A percentile compares a stretch with the other conserved stretches of the same genome.
Conservation (phyloP, 345 rosid genomes). For the Rhodamnia rubescens region DNA sequence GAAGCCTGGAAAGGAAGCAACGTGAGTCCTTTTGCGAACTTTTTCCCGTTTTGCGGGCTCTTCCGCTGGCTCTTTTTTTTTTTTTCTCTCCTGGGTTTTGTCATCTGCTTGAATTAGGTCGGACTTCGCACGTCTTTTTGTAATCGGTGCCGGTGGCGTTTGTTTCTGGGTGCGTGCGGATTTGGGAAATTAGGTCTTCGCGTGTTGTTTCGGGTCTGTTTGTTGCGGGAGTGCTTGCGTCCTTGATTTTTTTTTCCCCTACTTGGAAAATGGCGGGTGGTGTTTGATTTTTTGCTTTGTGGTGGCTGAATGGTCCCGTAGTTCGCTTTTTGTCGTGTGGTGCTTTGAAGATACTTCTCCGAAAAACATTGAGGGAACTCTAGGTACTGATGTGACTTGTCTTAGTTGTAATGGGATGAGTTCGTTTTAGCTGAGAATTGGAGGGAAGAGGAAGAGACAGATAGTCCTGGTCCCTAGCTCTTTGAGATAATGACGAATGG, state of each 20-base stretch:
- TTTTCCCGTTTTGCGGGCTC: too few relatives aligned
- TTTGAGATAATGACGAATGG: neutral
- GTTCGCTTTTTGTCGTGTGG: neutral
- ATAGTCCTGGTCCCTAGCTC: neutral
- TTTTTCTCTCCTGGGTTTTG: neutral
- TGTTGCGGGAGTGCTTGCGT: neutral
- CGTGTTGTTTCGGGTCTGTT: neutral
- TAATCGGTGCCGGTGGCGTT: neutral
- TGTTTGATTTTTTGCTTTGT: neutral
- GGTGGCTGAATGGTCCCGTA: neutral
- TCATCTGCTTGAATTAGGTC: neutral
- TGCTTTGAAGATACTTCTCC: neutral
- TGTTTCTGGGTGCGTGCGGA: neutral
- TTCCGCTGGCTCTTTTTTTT: too few relatives aligned
- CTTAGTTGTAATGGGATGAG: neutral
- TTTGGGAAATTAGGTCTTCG: neutral
- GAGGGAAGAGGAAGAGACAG: neutral
- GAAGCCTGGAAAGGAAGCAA: neutral
- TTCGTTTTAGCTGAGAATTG: neutral
- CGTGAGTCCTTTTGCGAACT: neutral
- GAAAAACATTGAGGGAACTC: neutral
- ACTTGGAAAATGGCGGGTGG: neutral
- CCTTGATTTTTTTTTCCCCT: neutral
- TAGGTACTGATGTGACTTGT: neutral
- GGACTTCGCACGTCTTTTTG: neutral